Evolutionary conservation across 2,329 filamentous ascomycete genomes (phyloP), one percentile per base, ranked within the genome.

Genomic region (Paracamarosporium sp.): DNA sequence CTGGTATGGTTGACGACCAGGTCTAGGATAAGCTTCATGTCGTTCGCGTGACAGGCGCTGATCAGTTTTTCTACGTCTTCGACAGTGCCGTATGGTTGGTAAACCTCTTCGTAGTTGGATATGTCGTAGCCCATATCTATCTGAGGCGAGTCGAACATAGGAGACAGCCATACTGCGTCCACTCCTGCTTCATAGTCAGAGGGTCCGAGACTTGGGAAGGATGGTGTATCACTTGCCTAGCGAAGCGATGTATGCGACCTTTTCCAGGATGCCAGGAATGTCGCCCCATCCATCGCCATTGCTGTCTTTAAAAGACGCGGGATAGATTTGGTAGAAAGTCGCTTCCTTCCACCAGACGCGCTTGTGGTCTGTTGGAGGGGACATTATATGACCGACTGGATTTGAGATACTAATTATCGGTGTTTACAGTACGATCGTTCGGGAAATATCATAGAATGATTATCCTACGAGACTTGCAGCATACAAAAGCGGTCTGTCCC

Each of bases 1-100:
- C 86, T 90, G 0, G 90, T 92, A 71, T 94, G 90, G 64, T 93
- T 94, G 60, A 93, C 84, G 1, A 93, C 90, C 3, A 93, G 80
- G 68, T 93, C 90, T 57, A 93, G 83, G 55, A 93, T 86, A 11
- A 93, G 76, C 63, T 85, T 86, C 85, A 93, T 90, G 3, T 83
- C 86, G 4, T 88, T 82, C 15, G 81, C 74, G 58, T 90, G 87
- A 38, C 85, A 82, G 44, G 84, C 84, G 25, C 81, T 69, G 48
- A 90, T 87, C 33, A 92, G 73, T 0, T 77, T 75, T 55, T 91
- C 87, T 48, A 90, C 84, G 68, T 92, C 88, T 57, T 81, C 78
- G 7, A 92, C 78, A 0, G 87, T 88, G 35, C 89, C 89, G 64
- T 91, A 92, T 0, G 85, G 83, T 2, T 81, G 77, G 64, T 90